Evolutionary conservation across 2,329 filamentous ascomycete genomes (phyloP).

Genomic region (Parastagonospora nodorum): DNA sequence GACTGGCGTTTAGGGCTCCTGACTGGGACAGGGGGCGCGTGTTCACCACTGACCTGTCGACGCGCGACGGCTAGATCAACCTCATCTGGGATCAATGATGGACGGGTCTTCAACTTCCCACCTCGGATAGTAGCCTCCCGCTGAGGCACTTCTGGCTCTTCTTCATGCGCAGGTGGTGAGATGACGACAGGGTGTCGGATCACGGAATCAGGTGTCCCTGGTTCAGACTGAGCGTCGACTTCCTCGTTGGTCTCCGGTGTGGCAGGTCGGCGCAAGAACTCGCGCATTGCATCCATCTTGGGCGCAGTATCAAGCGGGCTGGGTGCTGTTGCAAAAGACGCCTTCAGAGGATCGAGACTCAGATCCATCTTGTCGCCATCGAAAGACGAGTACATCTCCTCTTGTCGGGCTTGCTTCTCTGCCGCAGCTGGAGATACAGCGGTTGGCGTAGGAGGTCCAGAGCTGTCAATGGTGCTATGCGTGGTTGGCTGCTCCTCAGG

Average conservation of each 20-base stretch:
- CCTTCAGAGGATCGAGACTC: constrained; percentile 61
- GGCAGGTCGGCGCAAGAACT: constrained; percentile 55
- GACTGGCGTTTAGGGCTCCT: constrained; percentile 47
- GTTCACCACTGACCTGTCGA: constrained; percentile 80
- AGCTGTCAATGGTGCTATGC: constrained; percentile 46
- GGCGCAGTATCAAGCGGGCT: constrained; percentile 41
- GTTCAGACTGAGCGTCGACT: constrained; percentile 59
- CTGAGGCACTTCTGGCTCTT: constrained; percentile 75
- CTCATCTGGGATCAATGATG: constrained; percentile 86
- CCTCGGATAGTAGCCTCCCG: constrained; percentile 87
- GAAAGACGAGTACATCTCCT: constrained; percentile 56
- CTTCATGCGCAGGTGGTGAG: constrained; percentile 47
- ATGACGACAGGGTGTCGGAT: constrained; percentile 72
- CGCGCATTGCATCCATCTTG: constrained; percentile 46
- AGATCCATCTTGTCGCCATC: constrained; percentile 60
- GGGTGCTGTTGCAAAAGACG: constrained; percentile 36
- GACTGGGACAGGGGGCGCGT: constrained; percentile 51
- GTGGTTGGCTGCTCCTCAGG: constrained; percentile 42
- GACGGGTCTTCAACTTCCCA: constrained; percentile 84
- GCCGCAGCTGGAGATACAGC: constrained; percentile 38
- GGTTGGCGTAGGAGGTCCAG: constrained; percentile 54
- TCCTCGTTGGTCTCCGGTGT: constrained; percentile 48
- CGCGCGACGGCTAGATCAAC: constrained; percentile 84
- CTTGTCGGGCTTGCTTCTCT: constrained; percentile 36
- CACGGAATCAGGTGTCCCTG: constrained; percentile 84